These are phyloP conservation scores for Penicillium coprophilum DNA, from an alignment of 495 filamentous ascomycete species.

Conservation along the genomic window DNA sequence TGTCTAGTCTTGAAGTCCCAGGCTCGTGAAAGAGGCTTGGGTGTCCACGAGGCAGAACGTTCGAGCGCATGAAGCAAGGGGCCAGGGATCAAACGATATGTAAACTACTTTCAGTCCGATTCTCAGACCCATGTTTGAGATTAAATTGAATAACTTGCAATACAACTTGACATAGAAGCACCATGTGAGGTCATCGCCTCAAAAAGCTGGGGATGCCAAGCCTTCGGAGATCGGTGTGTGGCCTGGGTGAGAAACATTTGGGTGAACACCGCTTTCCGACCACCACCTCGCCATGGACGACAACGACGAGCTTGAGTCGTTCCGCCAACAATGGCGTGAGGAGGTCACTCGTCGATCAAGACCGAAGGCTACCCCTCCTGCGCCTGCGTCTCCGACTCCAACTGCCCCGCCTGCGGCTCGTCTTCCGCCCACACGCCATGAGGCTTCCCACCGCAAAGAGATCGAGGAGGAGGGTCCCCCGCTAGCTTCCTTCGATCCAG, in stretches of 20 bases:
- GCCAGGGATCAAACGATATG: too few species aligned
- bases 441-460: slow-evolving; percentile 38
- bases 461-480: slow-evolving; percentile 40
- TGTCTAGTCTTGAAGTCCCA: too few species aligned
- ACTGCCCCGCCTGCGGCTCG: slow-evolving; percentile 28
- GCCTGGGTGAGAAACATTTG: not conserved
- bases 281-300: slow-evolving; percentile 49
- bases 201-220: not conserved
- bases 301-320: slow-evolving; percentile 74
- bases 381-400: slow-evolving; percentile 22
- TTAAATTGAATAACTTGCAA: not conserved
- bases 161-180: not conserved
- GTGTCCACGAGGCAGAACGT: too few species aligned
- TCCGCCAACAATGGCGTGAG: slow-evolving; percentile 79
- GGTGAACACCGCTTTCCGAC: not conserved
- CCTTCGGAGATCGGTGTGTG: not conserved
- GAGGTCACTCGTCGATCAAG: slow-evolving; percentile 65
- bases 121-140: not conserved
- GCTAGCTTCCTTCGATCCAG: slow-evolving; percentile 39
- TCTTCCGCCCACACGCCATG: slow-evolving; percentile 38
- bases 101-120: too few species aligned
- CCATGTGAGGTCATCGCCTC: not conserved
- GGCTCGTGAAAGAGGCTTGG: too few species aligned
- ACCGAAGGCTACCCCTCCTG: slow-evolving; percentile 19
- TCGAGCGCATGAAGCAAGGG: too few species aligned